These are phyloP conservation scores for Naganishia randhawae DNA, from an alignment of 768 basidiomycete genomes.

Conservation along the genomic window DNA sequence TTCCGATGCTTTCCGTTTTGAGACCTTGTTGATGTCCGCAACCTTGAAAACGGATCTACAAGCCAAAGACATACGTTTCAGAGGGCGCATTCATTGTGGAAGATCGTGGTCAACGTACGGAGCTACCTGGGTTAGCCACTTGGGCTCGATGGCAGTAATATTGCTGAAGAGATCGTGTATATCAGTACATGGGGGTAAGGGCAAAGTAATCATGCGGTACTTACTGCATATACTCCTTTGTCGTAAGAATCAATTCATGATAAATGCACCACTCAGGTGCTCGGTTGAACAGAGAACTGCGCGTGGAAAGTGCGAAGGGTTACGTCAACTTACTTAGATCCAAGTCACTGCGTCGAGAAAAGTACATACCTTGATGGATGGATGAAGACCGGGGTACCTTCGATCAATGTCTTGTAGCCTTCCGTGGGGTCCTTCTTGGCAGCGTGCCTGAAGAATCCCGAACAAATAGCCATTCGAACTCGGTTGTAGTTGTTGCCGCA, in stretches of 20 bases:
- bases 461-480: slow-evolving; percentile 68
- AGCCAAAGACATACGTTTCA: not conserved
- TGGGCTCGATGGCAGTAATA: slow-evolving; percentile 89
- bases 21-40: slow-evolving; percentile 95
- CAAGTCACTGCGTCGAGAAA: not conserved
- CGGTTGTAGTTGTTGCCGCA: slow-evolving; percentile 80
- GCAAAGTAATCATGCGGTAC: not conserved
- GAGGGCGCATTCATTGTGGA: not conserved
- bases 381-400: slow-evolving; percentile 87
- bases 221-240: slow-evolving; percentile 56
- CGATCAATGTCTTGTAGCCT: slow-evolving; percentile 70
- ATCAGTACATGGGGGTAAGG: not conserved
- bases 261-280: slow-evolving; percentile 79
- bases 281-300: slow-evolving; percentile 77
- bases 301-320: not conserved
- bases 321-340: not conserved
- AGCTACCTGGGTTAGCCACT: slow-evolving; percentile 47
- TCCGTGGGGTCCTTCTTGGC: slow-evolving; percentile 88
- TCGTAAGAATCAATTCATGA: slow-evolving; percentile 91
- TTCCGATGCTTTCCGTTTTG: slow-evolving; percentile 88
- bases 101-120: slow-evolving; percentile 44
- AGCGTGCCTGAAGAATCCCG: slow-evolving; percentile 87
- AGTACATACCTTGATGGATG: slow-evolving; percentile 65
- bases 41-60: slow-evolving; percentile 72
- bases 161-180: slow-evolving; percentile 24